These are phyloP conservation scores for Clavispora asparagi DNA, from an alignment of 805 yeast species.

Conservation along the genomic window DNA sequence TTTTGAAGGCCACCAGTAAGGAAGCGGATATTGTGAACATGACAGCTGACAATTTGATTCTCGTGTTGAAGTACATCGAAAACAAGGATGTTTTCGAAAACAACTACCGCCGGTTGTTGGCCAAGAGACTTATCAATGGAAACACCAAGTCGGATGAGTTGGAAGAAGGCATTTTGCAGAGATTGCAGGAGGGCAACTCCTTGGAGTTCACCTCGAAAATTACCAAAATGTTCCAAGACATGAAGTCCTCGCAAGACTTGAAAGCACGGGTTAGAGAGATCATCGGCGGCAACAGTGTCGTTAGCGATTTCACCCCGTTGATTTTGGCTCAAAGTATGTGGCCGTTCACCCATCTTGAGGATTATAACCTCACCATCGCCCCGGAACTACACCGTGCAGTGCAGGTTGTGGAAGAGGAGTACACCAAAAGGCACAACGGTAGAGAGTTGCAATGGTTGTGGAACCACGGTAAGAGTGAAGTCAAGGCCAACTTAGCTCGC, in stretches of 20 bases:
- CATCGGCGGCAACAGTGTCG: constrained; percentile 24
- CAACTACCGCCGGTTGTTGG: constrained; percentile 82
- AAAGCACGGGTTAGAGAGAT: constrained; percentile 51
- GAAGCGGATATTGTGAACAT: constrained; percentile 67
- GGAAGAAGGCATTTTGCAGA: constrained; percentile 80
- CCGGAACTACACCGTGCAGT: constrained; percentile 58
- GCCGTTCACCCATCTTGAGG: constrained; percentile 57
- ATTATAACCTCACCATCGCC: constrained; percentile 54
- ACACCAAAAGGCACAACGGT: constrained; percentile 73
- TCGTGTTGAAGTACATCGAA: constrained; percentile 77
- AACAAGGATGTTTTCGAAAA: constrained; percentile 96
- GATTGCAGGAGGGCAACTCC: constrained; percentile 84
- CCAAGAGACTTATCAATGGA: constrained; percentile 83
- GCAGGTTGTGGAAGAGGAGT: constrained; percentile 62
- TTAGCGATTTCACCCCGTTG: constrained; percentile 59
- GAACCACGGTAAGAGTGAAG: constrained; percentile 89
- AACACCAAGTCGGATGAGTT: constrained; percentile 79
- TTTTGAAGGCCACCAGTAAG: constrained; percentile 71
- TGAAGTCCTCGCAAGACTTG: constrained; percentile 76
- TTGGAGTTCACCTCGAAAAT: constrained; percentile 90
- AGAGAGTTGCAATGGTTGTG: constrained; percentile 93
- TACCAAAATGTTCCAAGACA: constrained; percentile 94
- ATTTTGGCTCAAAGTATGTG: constrained; percentile 87
- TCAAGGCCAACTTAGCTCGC: constrained; percentile 78
- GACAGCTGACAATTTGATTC: constrained; percentile 81